phyloP scores from a whole-genome alignment of 345 rosid species.

The Murraya koenigii region DNA sequence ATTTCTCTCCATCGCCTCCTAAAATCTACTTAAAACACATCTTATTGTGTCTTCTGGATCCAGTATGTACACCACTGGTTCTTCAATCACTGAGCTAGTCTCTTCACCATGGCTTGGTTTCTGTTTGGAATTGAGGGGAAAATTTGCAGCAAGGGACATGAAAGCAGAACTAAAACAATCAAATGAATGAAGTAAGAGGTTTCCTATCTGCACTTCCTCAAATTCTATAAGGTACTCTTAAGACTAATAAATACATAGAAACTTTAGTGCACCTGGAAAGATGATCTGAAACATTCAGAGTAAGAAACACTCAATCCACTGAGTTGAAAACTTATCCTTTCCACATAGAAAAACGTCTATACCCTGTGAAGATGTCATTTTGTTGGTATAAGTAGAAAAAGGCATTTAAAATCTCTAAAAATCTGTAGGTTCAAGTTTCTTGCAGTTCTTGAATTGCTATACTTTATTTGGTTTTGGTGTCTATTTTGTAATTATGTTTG shows the following conservation, averaged over 20 bases:
- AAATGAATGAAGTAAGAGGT: slow-evolving; percentile 15
- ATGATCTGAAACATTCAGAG: slow-evolving; percentile 94
- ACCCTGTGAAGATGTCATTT: slow-evolving; percentile 52
- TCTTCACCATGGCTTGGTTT: slow-evolving; percentile 33
- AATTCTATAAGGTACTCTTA: slow-evolving; percentile 6
- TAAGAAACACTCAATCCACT: slow-evolving; percentile 88
- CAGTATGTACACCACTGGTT: slow-evolving; percentile 38
- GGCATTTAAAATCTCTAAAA: background rate
- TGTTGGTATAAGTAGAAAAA: slow-evolving; percentile 4
- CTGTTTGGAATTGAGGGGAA: slow-evolving; percentile 41
- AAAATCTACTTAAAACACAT: too few species aligned
- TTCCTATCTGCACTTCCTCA: slow-evolving; percentile 5
- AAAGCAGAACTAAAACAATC: slow-evolving; percentile 73
- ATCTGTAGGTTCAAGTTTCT: background rate
- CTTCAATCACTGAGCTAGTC: slow-evolving; percentile 29
- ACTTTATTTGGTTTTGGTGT: background rate
- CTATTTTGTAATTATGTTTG: background rate
- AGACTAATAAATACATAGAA: slow-evolving; percentile 14
- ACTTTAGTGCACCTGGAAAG: slow-evolving; percentile 66
- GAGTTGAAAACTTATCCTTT: slow-evolving; percentile 97
- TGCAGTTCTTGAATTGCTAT: background rate
- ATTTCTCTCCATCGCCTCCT: too few species aligned
- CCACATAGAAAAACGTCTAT: slow-evolving; percentile 91
- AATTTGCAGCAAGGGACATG: slow-evolving; percentile 82
- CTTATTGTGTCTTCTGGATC: slow-evolving; percentile 50